phyloP scores from a whole-genome alignment of 2,329 filamentous ascomycete species.

The Phyllachora maydis region DNA sequence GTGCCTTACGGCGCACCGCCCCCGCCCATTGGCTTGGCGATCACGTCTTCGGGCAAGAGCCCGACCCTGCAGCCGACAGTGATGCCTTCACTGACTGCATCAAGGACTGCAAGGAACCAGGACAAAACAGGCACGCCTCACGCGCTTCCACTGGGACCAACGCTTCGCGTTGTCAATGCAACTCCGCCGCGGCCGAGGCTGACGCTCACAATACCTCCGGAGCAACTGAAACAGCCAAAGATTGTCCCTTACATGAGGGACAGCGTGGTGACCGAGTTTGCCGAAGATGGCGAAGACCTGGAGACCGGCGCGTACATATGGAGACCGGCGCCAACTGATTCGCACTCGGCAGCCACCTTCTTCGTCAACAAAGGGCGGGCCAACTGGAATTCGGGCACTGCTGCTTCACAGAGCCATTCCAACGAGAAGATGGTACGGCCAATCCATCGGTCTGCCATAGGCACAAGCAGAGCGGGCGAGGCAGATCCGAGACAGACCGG shows the following conservation, averaged over 20 bases:
- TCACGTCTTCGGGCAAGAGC: too few species aligned
- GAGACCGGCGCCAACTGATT: conserved; percentile 24
- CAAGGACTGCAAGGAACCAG: too few species aligned
- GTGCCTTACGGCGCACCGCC: conserved; percentile 11
- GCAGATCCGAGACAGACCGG: conserved; percentile 6
- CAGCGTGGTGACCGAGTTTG: conserved; percentile 29
- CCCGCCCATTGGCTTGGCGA: conserved; percentile 21
- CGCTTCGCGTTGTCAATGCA: conserved; percentile 3
- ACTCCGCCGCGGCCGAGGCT: conserved; percentile 16
- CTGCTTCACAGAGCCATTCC: too few species aligned
- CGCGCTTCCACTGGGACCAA: conserved; percentile 3
- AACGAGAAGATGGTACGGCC: conserved; percentile 1
- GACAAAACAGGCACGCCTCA: not conserved
- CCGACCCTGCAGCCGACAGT: conserved; percentile 4
- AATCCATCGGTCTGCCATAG: conserved; percentile 5
- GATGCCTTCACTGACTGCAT: conserved; percentile 3
- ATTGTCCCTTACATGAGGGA: conserved; percentile 9
- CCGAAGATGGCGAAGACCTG: conserved; percentile 24
- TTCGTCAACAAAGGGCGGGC: conserved; percentile 30
- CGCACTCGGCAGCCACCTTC: conserved; percentile 21
- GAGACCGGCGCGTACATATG: conserved; percentile 21
- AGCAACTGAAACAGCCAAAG: conserved; percentile 1
- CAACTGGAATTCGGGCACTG: conserved; percentile 30
- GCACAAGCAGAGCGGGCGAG: conserved; percentile 6
- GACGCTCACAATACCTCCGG: conserved; percentile 15